A percentile compares a stretch with the other conserved stretches of the same genome.
Evolutionary conservation across 257 asterid species (phyloP).

Genomic region (Nemophila menziesii): DNA sequence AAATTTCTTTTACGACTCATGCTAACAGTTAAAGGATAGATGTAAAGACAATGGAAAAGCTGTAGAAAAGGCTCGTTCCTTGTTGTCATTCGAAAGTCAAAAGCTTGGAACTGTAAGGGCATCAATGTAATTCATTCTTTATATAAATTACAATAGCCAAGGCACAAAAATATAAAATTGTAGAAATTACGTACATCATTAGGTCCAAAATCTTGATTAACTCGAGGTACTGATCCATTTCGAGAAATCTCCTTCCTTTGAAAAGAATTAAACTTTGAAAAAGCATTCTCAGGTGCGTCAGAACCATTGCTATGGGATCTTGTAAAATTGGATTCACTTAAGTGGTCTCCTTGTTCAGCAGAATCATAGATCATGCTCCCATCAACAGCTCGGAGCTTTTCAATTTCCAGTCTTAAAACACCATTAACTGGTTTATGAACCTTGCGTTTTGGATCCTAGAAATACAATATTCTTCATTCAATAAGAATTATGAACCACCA

Average conservation of each 20-base stretch:
- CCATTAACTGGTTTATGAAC: conserved; percentile 97
- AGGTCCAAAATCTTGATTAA: conserved; percentile 30
- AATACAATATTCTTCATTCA: conserved; percentile 14
- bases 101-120: conserved; percentile 79
- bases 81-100: conserved; percentile 89
- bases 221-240: conserved; percentile 56
- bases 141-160: neutral
- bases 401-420: conserved; percentile 79
- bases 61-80: conserved; percentile 97
- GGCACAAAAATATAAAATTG: conserved; percentile 1
- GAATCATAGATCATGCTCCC: conserved; percentile 42
- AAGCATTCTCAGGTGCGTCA: conserved; percentile 25
- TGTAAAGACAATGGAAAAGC: conserved; percentile 95
- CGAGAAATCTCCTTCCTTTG: conserved; percentile 43
- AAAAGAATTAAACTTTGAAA: conserved; percentile 39
- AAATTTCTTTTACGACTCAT: conserved; percentile 90
- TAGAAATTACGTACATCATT: conserved; percentile 51
- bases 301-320: conserved; percentile 35
- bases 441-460: conserved; percentile 92
- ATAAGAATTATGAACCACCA: conserved; percentile 9
- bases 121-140: conserved; percentile 6
- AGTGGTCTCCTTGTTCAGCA: conserved; percentile 34
- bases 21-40: conserved; percentile 79
- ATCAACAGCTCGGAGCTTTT: conserved; percentile 76
- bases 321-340: conserved; percentile 24